These are phyloP conservation scores for Phaeosphaeriaceae sp. DNA, from an alignment of 2,329 filamentous ascomycete species.

Conservation along the genomic window DNA sequence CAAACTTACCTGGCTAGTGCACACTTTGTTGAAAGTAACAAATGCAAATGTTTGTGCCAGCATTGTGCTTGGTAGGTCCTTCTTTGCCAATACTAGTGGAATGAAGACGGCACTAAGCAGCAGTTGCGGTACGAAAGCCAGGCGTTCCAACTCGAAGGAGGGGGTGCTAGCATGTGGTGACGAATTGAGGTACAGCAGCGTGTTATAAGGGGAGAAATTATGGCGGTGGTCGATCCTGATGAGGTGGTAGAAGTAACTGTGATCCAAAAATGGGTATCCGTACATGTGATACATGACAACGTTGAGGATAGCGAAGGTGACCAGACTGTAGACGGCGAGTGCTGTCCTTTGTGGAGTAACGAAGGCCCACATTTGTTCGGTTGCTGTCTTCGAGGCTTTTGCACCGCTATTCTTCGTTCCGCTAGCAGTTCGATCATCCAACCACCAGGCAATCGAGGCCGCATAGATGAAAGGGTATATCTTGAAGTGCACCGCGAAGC, in stretches of 20 bases:
- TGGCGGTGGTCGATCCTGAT: conserved; percentile 94
- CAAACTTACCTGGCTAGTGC: conserved; percentile 84
- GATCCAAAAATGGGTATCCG: conserved; percentile 79
- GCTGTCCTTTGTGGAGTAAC: conserved; percentile 56
- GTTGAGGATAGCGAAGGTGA: conserved; percentile 78
- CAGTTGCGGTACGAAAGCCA: conserved; percentile 90
- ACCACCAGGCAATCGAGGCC: conserved; percentile 79
- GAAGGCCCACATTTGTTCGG: conserved; percentile 26
- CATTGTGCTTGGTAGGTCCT: conserved; percentile 82
- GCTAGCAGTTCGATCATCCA: conserved; percentile 62
- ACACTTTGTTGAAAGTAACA: conserved; percentile 98
- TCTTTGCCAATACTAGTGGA: conserved; percentile 78
- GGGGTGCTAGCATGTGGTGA: conserved; percentile 56
- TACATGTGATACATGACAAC: conserved; percentile 77
- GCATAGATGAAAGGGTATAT: conserved; percentile 99
- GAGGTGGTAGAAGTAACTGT: conserved; percentile 93
- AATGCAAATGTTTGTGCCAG: conserved; percentile 96
- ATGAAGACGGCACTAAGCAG: conserved; percentile 79
- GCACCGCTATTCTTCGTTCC: conserved; percentile 6
- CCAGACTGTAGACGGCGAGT: conserved; percentile 69
- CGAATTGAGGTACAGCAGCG: conserved; percentile 85
- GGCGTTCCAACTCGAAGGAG: conserved; percentile 69
- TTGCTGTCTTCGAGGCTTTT: conserved; percentile 25
- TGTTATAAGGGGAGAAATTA: conserved; percentile 98
- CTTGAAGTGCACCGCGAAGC: conserved; percentile 92